Percentiles rank a stretch among this genome's conserved stretches.
Conservation (phyloP, 257 asterid species). For the Penstemon davidsonii region DNA sequence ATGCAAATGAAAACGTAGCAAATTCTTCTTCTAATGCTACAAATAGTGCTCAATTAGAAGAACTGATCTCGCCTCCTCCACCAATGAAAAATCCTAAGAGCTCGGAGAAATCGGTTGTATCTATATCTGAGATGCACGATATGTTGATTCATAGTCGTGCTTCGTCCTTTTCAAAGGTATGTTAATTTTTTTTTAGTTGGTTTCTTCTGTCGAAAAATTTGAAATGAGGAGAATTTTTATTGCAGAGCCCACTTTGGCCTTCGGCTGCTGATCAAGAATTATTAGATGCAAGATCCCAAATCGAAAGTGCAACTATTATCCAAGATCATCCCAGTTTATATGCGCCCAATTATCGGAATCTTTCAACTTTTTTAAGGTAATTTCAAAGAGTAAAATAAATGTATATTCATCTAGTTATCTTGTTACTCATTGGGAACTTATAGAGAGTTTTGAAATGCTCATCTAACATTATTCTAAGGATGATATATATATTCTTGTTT, state of each 20-base stretch:
- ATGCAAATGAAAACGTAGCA: neutral
- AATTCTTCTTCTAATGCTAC: neutral
- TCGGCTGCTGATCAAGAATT: constrained; percentile 54
- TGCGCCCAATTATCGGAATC: constrained; percentile 60
- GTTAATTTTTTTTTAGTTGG: neutral
- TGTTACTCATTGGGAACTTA: no score
- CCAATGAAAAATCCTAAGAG: constrained; percentile 21
- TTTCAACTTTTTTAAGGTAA: constrained; percentile 58
- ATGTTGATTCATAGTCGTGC: constrained; percentile 46
- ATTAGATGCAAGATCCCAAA: constrained; percentile 42
- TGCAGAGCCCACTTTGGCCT: constrained; percentile 59
- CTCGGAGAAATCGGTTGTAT: constrained; percentile 29
- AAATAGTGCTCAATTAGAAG: neutral
- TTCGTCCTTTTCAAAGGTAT: constrained; percentile 49
- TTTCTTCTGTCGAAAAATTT: neutral
- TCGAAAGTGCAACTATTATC: constrained; percentile 39
- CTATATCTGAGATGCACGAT: constrained; percentile 54
- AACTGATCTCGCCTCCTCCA: constrained; percentile 1
- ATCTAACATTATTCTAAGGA: neutral
- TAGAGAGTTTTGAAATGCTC: no score
- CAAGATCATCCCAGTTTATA: constrained; percentile 36
- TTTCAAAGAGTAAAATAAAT: no score
- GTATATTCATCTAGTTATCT: neutral
- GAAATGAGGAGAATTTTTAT: constrained; percentile 1
- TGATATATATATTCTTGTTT: no score